Base-by-base conservation (phyloP, 2,329 filamentous ascomycete genomes). In the Chalara sp. region DNA sequence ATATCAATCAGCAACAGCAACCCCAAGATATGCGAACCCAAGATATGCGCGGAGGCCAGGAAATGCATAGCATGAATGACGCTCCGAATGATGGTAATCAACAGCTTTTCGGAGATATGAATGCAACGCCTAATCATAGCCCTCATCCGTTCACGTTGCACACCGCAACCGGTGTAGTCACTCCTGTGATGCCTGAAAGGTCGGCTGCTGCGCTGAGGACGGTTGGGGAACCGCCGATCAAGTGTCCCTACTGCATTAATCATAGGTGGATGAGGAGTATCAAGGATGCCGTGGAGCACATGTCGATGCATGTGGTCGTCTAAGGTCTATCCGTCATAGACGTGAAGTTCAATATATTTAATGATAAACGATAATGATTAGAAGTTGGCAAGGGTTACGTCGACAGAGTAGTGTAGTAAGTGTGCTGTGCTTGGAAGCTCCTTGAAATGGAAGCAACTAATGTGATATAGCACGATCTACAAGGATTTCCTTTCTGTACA, bases 291-390 rank as follows among this genome's bases (percentile, higher is more conserved):
- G 63, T 65, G 4, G 61, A 65, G 44, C 63, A 65, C 53, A 64
- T 65, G 62, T 63, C 60, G 53, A 65, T 65, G 63, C 63, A 65
- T 54, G 63, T 65, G 51, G 60, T 63, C 10, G 61, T 65, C 40
- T 60, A 45, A 56, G 39, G 21, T 3, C 21, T 21, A 21, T 21
- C 21, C 21, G 21, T 21, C 21, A 21, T 21, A 21, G 21, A 21
- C 21, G 21, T 21, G 21, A 21, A 21, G 21, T 21, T 21, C 21
- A 21, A 21, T 21, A 21, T 21, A 21, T 21, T 21, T 21, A 21
- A 21, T 21, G 21, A 21, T 21, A 21, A 21, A 21, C 21, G 21
- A 21, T 21, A 21, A 21, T 21, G 21, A 21, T 21, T 21, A 21
- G 21, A 21, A 21, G 21, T 21, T 21, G 21, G 21, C 3, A 21